Evolutionary conservation across 2,329 filamentous ascomycete genomes (phyloP).

Genomic region (Zasmidium citrigriseum): DNA sequence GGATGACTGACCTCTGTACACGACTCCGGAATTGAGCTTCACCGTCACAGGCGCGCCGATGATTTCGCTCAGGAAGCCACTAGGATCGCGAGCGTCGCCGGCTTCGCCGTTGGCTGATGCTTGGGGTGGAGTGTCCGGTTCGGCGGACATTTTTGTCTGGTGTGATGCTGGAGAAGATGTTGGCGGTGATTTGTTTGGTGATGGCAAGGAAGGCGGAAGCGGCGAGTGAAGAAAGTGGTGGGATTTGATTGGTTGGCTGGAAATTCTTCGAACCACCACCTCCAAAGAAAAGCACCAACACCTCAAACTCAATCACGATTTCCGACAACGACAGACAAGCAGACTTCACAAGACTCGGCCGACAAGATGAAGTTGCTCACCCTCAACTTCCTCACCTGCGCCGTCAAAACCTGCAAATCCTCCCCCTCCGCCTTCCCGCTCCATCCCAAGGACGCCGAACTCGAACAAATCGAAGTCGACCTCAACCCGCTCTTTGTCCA

Average conservation of each 20-base stretch:
- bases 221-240: slow-evolving; percentile 1
- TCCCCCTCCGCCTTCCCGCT: slow-evolving; percentile 80
- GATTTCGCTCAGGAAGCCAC: slow-evolving; percentile 89
- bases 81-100: slow-evolving; percentile 82
- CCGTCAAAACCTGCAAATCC: slow-evolving; percentile 90
- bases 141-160: slow-evolving; percentile 20
- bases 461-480: slow-evolving; percentile 81
- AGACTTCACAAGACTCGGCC: neutral
- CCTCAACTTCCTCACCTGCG: slow-evolving; percentile 95
- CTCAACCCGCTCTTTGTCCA: slow-evolving; percentile 77
- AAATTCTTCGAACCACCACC: neutral
- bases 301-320: neutral
- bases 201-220: slow-evolving; percentile 1
- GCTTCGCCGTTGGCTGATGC: slow-evolving; percentile 46
- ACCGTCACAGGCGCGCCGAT: slow-evolving; percentile 93
- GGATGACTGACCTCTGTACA: slow-evolving; percentile 90
- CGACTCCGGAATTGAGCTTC: slow-evolving; percentile 96
- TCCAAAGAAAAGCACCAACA: no score
- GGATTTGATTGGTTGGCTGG: neutral
- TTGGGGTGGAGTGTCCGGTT: slow-evolving; percentile 12
- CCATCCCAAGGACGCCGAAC: slow-evolving; percentile 87
- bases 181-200: neutral
- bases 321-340: no score
- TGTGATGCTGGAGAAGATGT: neutral
- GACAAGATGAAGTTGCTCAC: slow-evolving; percentile 87